Conservation (phyloP, 2,329 filamentous ascomycete genomes). For the Cladophialophora yegresii region DNA sequence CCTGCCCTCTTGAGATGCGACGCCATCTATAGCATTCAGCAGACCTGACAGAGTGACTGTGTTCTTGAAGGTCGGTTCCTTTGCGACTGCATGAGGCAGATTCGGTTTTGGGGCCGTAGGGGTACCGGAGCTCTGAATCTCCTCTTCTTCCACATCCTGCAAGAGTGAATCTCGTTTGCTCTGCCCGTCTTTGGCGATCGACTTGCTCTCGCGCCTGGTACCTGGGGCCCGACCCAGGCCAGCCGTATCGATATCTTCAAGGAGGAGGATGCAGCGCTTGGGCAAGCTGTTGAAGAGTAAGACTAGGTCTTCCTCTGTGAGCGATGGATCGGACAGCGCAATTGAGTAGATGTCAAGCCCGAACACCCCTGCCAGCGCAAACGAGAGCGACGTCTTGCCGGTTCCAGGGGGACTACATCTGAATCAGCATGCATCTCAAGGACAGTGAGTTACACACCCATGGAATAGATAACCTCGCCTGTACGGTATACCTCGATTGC, state of each 20-base stretch:
- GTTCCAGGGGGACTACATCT: constrained; percentile 64
- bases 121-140: not conserved
- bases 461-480: constrained; percentile 76
- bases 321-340: constrained; percentile 58
- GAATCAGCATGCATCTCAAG: not conserved
- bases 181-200: not conserved
- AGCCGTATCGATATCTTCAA: constrained; percentile 70
- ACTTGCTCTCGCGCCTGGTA: not conserved
- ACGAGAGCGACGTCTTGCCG: constrained; percentile 70
- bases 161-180: not conserved
- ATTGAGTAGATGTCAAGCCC: constrained; percentile 68
- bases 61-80: constrained; percentile 7
- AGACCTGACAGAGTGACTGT: constrained; percentile 72
- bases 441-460: constrained; percentile 39
- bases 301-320: constrained; percentile 64
- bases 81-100: constrained; percentile 1
- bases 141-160: not conserved
- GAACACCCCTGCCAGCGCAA: constrained; percentile 67
- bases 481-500: constrained; percentile 63
- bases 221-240: constrained; percentile 46
- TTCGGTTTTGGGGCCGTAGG: constrained; percentile 6
- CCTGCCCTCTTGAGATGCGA: constrained; percentile 74
- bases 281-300: constrained; percentile 63
- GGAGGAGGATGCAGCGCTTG: constrained; percentile 64
- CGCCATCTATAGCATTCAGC: constrained; percentile 80